Evolutionary conservation across 495 filamentous ascomycete genomes (phyloP).

Genomic region (Hyaloscypha finlandica): DNA sequence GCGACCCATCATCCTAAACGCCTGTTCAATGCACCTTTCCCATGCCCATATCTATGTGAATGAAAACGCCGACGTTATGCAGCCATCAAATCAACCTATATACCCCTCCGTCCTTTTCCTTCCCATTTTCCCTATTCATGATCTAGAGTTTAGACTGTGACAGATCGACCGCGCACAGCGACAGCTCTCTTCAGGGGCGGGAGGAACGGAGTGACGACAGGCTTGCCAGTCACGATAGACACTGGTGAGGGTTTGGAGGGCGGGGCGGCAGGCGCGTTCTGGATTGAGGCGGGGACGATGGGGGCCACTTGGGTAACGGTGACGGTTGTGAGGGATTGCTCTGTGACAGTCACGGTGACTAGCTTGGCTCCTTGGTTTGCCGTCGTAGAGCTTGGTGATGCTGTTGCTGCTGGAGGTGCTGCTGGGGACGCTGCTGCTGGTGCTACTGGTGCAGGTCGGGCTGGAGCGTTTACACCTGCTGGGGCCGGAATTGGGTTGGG

Average conservation of each 20-base stretch:
- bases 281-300: neutral
- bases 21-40: neutral
- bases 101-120: no score
- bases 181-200: neutral
- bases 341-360: constrained; percentile 22
- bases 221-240: neutral
- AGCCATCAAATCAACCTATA: no score
- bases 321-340: neutral
- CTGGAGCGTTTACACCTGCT: neutral
- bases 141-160: neutral
- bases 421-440: neutral
- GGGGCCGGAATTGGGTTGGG: neutral
- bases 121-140: neutral
- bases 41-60: no score
- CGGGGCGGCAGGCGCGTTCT: neutral
- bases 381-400: neutral
- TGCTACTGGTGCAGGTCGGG: neutral
- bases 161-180: neutral
- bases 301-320: constrained; percentile 2
- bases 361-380: neutral
- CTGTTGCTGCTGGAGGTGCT: neutral
- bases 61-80: no score
- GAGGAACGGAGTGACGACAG: neutral
- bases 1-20: neutral
- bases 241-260: neutral